Conservation (phyloP, 2,329 filamentous ascomycete genomes). For the Aspergillus phoenicis region DNA sequence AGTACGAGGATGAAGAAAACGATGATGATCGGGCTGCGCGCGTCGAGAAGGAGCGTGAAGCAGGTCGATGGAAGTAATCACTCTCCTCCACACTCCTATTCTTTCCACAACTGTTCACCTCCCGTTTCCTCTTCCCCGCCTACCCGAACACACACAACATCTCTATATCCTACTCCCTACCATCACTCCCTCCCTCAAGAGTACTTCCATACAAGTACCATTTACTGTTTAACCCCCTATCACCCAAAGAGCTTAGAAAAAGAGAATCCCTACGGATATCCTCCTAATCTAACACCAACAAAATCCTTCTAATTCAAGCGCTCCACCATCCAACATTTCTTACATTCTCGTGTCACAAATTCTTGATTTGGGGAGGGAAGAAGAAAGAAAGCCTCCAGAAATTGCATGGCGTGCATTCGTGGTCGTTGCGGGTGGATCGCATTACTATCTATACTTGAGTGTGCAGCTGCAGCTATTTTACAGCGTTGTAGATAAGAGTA, state of each 20-base stretch:
- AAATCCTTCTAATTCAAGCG: too few species aligned
- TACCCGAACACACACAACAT: not conserved
- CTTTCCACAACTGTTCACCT: not conserved
- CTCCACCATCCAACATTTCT: too few species aligned
- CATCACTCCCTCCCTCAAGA: not conserved
- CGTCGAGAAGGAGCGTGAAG: constrained; percentile 45
- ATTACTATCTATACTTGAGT: too few species aligned
- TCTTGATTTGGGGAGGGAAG: too few species aligned
- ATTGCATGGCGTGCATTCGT: too few species aligned
- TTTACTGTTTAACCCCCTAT: not conserved
- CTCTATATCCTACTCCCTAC: not conserved
- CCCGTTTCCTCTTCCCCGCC: not conserved
- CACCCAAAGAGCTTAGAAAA: not conserved
- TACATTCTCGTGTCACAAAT: too few species aligned
- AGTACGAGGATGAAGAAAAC: constrained; percentile 52
- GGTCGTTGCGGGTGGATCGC: too few species aligned
- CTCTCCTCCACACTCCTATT: not conserved
- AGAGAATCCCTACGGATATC: not conserved
- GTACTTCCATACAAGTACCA: not conserved
- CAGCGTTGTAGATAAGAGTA: too few species aligned
- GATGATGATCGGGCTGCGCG: constrained; percentile 38
- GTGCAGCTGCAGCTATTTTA: too few species aligned
- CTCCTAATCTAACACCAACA: not conserved
- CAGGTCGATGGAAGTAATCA: constrained; percentile 32
- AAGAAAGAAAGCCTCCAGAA: too few species aligned